These are phyloP conservation scores for Fraxinus angustifolia DNA, from an alignment of 305 asterid genomes.

Conservation along the genomic window DNA sequence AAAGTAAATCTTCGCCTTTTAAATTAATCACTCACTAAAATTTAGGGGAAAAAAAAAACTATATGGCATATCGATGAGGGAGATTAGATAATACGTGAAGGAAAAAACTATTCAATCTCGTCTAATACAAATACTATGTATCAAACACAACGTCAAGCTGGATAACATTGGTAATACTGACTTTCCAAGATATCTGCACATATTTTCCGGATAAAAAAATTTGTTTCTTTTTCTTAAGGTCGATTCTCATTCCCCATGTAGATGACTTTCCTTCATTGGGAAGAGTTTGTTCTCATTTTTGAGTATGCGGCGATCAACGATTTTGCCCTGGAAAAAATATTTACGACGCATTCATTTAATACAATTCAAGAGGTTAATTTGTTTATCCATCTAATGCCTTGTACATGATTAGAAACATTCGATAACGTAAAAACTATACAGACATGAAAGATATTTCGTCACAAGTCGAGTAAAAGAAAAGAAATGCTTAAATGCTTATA, in stretches of 20 bases:
- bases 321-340: background rate
- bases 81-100: background rate
- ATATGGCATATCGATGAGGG: background rate
- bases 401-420: background rate
- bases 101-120: background rate
- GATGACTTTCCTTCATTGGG: background rate
- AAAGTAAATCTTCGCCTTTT: slow-evolving; percentile 19
- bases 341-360: background rate
- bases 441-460: background rate
- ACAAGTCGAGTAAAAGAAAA: background rate
- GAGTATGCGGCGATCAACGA: background rate
- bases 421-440: background rate
- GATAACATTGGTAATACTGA: background rate
- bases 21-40: background rate
- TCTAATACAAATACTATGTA: background rate
- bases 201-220: background rate
- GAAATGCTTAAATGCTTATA: background rate
- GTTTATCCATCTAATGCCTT: background rate
- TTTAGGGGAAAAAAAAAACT: too few species aligned
- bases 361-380: background rate
- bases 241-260: background rate
- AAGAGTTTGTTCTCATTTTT: background rate
- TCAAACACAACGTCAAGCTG: background rate
- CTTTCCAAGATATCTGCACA: background rate
- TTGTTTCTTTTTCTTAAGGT: background rate